These are phyloP conservation scores for Peniophora sp. DNA, from an alignment of 1,284 basidiomycete genomes.

Conservation along the genomic window DNA sequence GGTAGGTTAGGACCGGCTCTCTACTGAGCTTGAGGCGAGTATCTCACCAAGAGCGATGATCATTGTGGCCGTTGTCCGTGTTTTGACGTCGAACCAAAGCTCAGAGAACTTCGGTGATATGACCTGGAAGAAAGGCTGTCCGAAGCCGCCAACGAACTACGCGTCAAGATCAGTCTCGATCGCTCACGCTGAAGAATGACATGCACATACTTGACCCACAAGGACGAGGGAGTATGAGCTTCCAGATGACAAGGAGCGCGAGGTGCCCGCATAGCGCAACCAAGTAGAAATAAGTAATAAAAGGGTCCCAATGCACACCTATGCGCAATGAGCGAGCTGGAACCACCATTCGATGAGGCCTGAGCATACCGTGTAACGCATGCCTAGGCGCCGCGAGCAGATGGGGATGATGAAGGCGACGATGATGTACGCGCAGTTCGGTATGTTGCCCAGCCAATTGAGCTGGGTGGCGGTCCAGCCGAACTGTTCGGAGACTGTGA, in stretches of 20 bases:
- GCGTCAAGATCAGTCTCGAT: slow-evolving; percentile 1
- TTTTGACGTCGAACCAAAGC: slow-evolving; percentile 67
- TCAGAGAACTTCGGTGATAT: slow-evolving; percentile 67
- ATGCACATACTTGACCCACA: slow-evolving; percentile 51
- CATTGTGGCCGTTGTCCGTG: slow-evolving; percentile 76
- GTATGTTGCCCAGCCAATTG: slow-evolving; percentile 71
- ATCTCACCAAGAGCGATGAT: slow-evolving; percentile 54
- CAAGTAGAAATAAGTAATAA: slow-evolving; percentile 56
- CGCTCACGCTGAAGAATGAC: neutral
- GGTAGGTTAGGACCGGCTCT: neutral
- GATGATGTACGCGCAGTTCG: slow-evolving; percentile 54
- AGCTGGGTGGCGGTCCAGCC: slow-evolving; percentile 55
- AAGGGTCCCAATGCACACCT: slow-evolving; percentile 49
- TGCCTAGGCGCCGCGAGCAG: slow-evolving; percentile 46
- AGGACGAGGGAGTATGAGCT: slow-evolving; percentile 57
- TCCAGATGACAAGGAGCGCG: slow-evolving; percentile 34
- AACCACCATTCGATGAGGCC: too few species aligned
- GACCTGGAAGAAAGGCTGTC: slow-evolving; percentile 65
- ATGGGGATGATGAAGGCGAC: slow-evolving; percentile 49
- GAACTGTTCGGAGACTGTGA: slow-evolving; percentile 50
- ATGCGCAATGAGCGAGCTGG: neutral
- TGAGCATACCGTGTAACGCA: slow-evolving; percentile 44
- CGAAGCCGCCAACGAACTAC: slow-evolving; percentile 44
- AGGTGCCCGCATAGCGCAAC: slow-evolving; percentile 67
- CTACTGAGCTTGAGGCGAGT: neutral